Evolutionary conservation across 2,329 filamentous ascomycete species (phyloP).

Genomic region (Colletotrichum scovillei): DNA sequence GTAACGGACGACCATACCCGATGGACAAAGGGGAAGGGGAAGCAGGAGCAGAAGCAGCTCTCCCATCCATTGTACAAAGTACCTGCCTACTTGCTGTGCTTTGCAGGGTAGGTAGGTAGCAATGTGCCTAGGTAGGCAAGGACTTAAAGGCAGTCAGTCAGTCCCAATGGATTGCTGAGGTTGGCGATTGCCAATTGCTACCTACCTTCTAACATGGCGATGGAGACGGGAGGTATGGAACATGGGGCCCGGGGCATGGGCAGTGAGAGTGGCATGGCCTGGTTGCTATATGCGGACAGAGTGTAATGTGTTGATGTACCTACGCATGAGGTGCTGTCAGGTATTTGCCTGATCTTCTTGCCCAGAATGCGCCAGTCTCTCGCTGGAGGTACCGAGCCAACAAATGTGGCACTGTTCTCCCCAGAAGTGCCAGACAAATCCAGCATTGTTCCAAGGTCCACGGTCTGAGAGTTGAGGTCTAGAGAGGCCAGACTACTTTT

Average conservation of each 20-base stretch:
- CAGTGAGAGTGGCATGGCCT: background rate
- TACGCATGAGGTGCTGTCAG: background rate
- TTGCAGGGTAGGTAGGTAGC: too few relatives aligned
- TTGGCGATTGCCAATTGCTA: background rate
- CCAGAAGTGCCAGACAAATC: background rate
- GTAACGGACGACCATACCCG: conserved; percentile 1
- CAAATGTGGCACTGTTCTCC: background rate
- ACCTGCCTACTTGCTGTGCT: background rate
- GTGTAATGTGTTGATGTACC: background rate
- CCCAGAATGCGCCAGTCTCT: conserved; percentile 6
- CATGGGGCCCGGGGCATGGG: background rate
- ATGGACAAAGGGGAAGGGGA: background rate
- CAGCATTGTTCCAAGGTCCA: background rate
- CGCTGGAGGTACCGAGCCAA: background rate
- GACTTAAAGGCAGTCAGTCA: background rate
- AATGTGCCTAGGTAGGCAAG: too few relatives aligned
- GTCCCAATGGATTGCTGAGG: background rate
- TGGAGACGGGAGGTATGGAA: background rate
- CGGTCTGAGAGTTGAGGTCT: background rate
- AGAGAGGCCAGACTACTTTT: background rate
- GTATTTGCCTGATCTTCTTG: conserved; percentile 10
- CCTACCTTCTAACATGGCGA: background rate
- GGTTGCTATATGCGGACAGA: background rate
- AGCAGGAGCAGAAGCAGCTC: background rate
- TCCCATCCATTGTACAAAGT: background rate